Evolutionary conservation across 2,329 filamentous ascomycete genomes (phyloP).

Genomic region (Fusarium anguioides): DNA sequence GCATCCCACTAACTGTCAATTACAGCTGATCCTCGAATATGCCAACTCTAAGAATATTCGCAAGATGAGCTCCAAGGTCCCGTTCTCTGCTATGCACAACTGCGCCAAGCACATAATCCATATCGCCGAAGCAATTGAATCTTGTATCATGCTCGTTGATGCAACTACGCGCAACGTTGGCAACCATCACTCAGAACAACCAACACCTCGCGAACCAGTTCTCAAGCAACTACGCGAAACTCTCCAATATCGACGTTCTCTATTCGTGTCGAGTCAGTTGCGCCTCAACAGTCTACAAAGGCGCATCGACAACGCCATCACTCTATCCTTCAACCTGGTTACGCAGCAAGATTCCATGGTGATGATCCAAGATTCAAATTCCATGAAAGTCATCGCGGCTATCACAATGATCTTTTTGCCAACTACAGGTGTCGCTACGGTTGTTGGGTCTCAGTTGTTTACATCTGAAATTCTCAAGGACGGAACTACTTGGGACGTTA

Average conservation of each 20-base stretch:
- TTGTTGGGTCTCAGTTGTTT: constrained; percentile 47
- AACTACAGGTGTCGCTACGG: constrained; percentile 50
- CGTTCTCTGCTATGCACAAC: constrained; percentile 46
- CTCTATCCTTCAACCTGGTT: constrained; percentile 52
- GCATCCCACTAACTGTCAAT: not conserved
- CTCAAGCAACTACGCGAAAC: constrained; percentile 44
- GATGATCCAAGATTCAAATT: constrained; percentile 51
- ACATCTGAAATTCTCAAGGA: constrained; percentile 34
- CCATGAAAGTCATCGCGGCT: constrained; percentile 52
- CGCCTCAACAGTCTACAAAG: constrained; percentile 50
- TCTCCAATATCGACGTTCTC: constrained; percentile 47
- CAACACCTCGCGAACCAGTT: constrained; percentile 21
- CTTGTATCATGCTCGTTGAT: constrained; percentile 44
- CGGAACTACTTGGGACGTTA: constrained; percentile 38
- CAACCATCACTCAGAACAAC: not conserved
- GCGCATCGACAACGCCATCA: constrained; percentile 51
- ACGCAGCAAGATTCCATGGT: constrained; percentile 52
- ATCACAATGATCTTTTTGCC: constrained; percentile 54
- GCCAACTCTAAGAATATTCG: constrained; percentile 40
- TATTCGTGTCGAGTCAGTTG: constrained; percentile 52
- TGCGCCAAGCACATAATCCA: constrained; percentile 48
- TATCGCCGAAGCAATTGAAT: constrained; percentile 46
- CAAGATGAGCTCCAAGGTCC: constrained; percentile 44
- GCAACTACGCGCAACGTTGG: constrained; percentile 29
- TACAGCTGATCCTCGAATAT: constrained; percentile 43